These are phyloP conservation scores for Sporothrix variecibatus DNA, from an alignment of 2,329 filamentous ascomycete species.

Conservation along the genomic window DNA sequence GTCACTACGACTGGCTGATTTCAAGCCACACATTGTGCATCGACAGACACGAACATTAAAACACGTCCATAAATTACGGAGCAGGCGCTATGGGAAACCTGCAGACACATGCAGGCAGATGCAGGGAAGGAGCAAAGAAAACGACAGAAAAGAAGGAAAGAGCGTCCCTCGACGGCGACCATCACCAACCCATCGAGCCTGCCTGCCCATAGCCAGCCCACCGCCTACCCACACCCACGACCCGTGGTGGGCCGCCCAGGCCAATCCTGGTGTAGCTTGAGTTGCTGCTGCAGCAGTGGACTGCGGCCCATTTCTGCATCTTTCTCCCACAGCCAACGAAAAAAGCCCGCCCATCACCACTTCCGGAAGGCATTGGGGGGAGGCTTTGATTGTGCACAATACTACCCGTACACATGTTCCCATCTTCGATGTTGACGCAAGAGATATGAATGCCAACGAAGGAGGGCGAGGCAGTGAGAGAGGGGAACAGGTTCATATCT, in stretches of 20 bases:
- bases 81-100: neutral
- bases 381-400: neutral
- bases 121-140: slow-evolving; percentile 11
- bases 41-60: neutral
- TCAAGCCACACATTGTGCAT: slow-evolving; percentile 15
- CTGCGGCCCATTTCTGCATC: slow-evolving; percentile 10
- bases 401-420: neutral
- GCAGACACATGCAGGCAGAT: neutral
- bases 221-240: slow-evolving; percentile 7
- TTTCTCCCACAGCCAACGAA: slow-evolving; percentile 14
- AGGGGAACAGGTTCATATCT: neutral
- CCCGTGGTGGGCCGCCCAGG: slow-evolving; percentile 6
- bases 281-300: neutral
- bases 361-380: neutral
- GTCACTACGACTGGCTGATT: slow-evolving; percentile 14
- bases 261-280: slow-evolving; percentile 8
- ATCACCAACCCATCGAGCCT: neutral
- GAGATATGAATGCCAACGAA: neutral
- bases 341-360: neutral
- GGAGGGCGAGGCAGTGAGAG: neutral
- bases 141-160: neutral
- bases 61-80: slow-evolving; percentile 10
- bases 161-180: neutral
- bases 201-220: neutral
- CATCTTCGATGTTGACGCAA: neutral